Evolutionary conservation across 306 rosid genomes (phyloP).

Genomic region (Benincasa hispida): DNA sequence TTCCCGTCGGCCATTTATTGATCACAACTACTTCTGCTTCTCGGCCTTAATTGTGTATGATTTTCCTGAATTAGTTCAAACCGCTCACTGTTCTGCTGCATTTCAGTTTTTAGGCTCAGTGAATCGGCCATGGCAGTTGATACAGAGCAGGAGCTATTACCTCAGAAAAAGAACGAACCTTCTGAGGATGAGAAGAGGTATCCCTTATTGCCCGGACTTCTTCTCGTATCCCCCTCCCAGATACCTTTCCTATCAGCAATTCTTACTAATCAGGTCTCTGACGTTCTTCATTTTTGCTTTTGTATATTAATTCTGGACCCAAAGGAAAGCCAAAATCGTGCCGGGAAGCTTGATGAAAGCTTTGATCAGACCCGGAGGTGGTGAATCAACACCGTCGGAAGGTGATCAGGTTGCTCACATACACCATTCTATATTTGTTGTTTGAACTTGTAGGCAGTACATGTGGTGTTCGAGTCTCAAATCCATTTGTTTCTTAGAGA

Average conservation of each 20-base stretch:
- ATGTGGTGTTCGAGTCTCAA: background rate
- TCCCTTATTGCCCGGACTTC: background rate
- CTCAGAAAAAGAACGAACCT: slow-evolving; percentile 52
- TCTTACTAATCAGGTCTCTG: background rate
- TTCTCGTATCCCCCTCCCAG: background rate
- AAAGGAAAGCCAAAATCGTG: slow-evolving; percentile 66
- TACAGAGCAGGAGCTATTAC: slow-evolving; percentile 27
- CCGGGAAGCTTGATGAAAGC: slow-evolving; percentile 96
- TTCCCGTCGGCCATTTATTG: background rate
- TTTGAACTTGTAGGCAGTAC: background rate
- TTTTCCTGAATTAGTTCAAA: background rate
- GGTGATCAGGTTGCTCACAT: slow-evolving; percentile 67
- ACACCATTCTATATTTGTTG: background rate
- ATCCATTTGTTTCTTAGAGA: background rate
- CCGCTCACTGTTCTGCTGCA: background rate
- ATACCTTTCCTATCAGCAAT: background rate
- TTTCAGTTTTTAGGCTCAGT: background rate
- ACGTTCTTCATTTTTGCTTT: slow-evolving; percentile 3
- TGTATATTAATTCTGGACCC: background rate
- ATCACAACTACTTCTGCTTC: background rate
- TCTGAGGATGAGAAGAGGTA: slow-evolving; percentile 84
- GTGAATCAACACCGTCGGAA: slow-evolving; percentile 62
- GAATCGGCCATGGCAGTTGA: slow-evolving; percentile 35
- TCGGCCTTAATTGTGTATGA: background rate
- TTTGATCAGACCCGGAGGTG: slow-evolving; percentile 73